phyloP scores from a whole-genome alignment of 768 basidiomycete genomes.

The Boletus vinaceobasis region DNA sequence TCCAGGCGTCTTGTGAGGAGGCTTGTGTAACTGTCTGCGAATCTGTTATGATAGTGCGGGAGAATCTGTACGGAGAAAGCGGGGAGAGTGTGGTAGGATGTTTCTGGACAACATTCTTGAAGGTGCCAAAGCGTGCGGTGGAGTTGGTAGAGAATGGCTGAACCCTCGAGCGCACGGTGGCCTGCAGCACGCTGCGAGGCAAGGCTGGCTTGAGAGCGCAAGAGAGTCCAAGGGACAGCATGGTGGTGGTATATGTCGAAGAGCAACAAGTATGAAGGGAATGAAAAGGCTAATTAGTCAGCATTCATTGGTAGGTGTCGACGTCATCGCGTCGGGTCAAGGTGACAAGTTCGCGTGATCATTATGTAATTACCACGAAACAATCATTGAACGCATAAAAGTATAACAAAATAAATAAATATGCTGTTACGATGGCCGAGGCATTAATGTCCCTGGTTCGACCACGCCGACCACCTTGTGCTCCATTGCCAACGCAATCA shows the following conservation, averaged over 20 bases:
- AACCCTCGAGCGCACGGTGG: constrained; percentile 15
- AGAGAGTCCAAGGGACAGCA: constrained; percentile 12
- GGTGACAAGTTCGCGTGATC: too few relatives aligned
- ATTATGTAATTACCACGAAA: too few relatives aligned
- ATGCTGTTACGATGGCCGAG: constrained; percentile 4
- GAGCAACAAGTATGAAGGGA: neutral
- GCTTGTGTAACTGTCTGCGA: constrained; percentile 33
- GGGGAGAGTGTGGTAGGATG: constrained; percentile 22
- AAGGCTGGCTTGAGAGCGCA: constrained; percentile 14
- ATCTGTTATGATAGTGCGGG: constrained; percentile 52
- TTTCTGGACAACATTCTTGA: constrained; percentile 30
- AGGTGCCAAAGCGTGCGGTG: constrained; percentile 1
- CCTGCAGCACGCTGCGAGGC: constrained; percentile 19
- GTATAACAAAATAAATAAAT: neutral
- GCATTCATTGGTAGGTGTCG: neutral
- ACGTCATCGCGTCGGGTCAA: constrained; percentile 12
- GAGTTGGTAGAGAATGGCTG: constrained; percentile 26
- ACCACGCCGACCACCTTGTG: constrained; percentile 65
- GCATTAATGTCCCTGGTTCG: constrained; percentile 45
- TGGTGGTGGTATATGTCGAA: constrained; percentile 5
- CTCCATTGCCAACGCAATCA: constrained; percentile 70
- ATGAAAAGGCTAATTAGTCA: constrained; percentile 12
- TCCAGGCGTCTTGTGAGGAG: constrained; percentile 45
- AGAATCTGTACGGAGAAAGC: constrained; percentile 25
- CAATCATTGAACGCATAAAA: too few relatives aligned